Percentiles rank a stretch among this genome's conserved stretches.
Evolutionary conservation across 2,329 filamentous ascomycete genomes (phyloP).

Genomic region (Aspergillus phoenicis): DNA sequence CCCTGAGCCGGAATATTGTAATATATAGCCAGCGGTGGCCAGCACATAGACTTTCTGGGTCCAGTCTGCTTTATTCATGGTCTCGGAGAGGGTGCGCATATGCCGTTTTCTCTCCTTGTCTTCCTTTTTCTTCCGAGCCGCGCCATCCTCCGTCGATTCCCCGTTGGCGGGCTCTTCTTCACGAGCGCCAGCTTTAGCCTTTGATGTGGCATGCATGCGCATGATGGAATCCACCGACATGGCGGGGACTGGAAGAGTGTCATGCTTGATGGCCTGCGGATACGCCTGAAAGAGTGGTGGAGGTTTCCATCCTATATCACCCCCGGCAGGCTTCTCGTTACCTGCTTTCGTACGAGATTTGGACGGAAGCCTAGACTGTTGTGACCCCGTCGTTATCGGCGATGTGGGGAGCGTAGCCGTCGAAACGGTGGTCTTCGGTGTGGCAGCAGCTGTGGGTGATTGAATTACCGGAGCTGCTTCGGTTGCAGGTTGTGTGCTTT

Average conservation of each 20-base stretch:
- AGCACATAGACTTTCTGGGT: constrained; percentile 50
- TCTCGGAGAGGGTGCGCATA: constrained; percentile 39
- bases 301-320: constrained; percentile 58
- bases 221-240: constrained; percentile 70
- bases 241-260: constrained; percentile 67
- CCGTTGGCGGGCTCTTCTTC: constrained; percentile 22
- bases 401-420: constrained; percentile 29
- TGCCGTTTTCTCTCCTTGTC: constrained; percentile 39
- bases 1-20: constrained; percentile 50
- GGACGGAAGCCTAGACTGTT: constrained; percentile 23
- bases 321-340: constrained; percentile 27
- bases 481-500: constrained; percentile 18
- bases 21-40: constrained; percentile 47
- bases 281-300: constrained; percentile 86
- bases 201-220: constrained; percentile 50
- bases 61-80: constrained; percentile 45
- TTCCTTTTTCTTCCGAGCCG: constrained; percentile 36
- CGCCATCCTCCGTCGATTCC: constrained; percentile 24
- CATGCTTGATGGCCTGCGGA: constrained; percentile 77
- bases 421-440: constrained; percentile 30
- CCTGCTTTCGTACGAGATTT: constrained; percentile 24
- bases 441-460: constrained; percentile 30
- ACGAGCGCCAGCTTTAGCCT: constrained; percentile 21
- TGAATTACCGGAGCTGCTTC: constrained; percentile 23
- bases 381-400: constrained; percentile 22